Conservation (phyloP, 768 basidiomycete species). For the Gyrodon lividus region DNA sequence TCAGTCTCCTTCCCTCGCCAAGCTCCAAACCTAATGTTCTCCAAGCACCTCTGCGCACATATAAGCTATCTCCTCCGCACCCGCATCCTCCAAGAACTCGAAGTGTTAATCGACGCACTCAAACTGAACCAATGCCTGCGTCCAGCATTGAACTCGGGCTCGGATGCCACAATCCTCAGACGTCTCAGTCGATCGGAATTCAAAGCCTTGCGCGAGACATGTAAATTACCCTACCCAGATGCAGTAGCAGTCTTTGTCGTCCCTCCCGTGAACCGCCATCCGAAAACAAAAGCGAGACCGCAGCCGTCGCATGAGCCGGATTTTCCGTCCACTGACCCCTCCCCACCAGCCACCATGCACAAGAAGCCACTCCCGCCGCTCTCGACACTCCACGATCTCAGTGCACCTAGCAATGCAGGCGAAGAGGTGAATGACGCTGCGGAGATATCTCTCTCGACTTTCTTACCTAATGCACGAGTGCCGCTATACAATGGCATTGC, state of each 20-base stretch:
- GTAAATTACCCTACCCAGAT: constrained; percentile 46
- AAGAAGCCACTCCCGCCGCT: constrained; percentile 25
- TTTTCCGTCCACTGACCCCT: constrained; percentile 21
- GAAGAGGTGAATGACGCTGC: neutral
- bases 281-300: constrained; percentile 44
- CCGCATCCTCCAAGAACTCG: constrained; percentile 74
- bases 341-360: neutral
- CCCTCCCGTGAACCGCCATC: constrained; percentile 61
- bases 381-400: constrained; percentile 23
- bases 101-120: constrained; percentile 45
- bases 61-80: constrained; percentile 66
- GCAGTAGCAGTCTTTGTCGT: constrained; percentile 69
- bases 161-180: constrained; percentile 47
- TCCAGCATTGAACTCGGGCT: constrained; percentile 4
- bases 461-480: constrained; percentile 37
- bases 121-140: neutral
- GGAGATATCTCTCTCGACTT: constrained; percentile 14
- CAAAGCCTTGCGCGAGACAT: constrained; percentile 44
- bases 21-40: constrained; percentile 32
- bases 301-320: constrained; percentile 37
- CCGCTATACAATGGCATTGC: constrained; percentile 69
- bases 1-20: constrained; percentile 26
- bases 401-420: neutral
- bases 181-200: constrained; percentile 66
- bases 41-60: constrained; percentile 50